Evolutionary conservation across 495 filamentous ascomycete genomes (phyloP), one percentile per base, ranked within the genome.

Genomic region (Penicillium riverlandense): DNA sequence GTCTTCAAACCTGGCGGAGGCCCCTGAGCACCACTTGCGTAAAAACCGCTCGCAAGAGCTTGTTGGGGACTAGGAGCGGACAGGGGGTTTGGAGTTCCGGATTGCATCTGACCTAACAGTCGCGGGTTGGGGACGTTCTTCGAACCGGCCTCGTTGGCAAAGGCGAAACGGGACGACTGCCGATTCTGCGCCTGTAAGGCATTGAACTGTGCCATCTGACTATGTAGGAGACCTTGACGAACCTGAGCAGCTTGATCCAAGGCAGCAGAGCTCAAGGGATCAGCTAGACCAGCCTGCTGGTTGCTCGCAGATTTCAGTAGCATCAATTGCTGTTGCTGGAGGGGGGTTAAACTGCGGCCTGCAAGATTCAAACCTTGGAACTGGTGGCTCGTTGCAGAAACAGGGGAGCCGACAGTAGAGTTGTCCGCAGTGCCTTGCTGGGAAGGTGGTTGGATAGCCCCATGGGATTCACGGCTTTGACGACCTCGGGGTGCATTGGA

Each of bases 1-100:
- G 90, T 89, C 69, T 99, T 97, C 41, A 99, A 75, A 2, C 94
- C 94, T 2, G 94, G 94, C 38, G 94, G 94, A 11, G 92, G 92
- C 4, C 90, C 90, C 56, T 92, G 88, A 42, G 96, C 86, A 11
- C 72, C 72, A 44, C 73, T 77, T 9, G 72, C 61, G 49, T 77
- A 78, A 49, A 74, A 78, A 16, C 61, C 67, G 36, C 63, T 58
- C 14, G 61, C 48, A 29, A 70, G 62, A 27, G 54, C 47, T 31
- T 75, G 72, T 47, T 75, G 74, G 31, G 69, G 59, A 52, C 70
- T 62, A 61, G 81, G 59, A 53, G 78, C 65, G 72, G 86, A 61
- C 59, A 81, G 58, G 36, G 78, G 76, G 41, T 80, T 78, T 13
- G 70, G 72, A 27, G 74, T 75, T 8, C 70, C 70, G 13, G 83